Base-by-base conservation (phyloP, 352 stramenopile genomes). In the Pythium guiyangense region DNA sequence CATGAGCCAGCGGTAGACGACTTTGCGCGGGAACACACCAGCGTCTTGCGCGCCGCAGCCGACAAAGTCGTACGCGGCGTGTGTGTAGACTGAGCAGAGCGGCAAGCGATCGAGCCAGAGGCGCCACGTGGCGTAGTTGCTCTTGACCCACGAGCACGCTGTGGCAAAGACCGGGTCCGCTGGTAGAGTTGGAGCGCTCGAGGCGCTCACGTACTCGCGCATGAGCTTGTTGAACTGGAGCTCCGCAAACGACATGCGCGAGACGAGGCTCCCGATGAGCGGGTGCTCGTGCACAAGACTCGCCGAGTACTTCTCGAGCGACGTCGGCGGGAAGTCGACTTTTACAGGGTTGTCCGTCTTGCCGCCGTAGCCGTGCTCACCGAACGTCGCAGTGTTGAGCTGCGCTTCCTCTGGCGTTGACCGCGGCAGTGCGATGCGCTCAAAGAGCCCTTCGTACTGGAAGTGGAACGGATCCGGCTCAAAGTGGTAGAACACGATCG, bases 401-500 rank as follows among this genome's bases (percentile, higher is more conserved):
- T 48, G 44, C 0, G 60, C 59, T 10, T 48, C 50, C 31, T 64
- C 58, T 3, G 63, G 69, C 1, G 45, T 27, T 3, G 66, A 27
- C 8, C 56, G 62, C 5, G 73, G 76, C 8, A 83, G 53, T 18
- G 75, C 76, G 1, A 85, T 48, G n/a, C 70, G 67, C 11, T 69
- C 44, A 31, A 85, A 80, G 18, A 65, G 43, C 4, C 57, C 60
- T 0, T 49, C 14, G 52, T 83, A 17, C 11, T 67, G 12, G 17
- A 68, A 59, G 37, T 76, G 63, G 46, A 79, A 77, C 50, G 60
- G 46, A n/a, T 82, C 72, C 3, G 72, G 74, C 50, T 83, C 74
- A 53, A 69, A 85, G 48, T 83, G 62, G 47, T 80, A 83, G 37
- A 85, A 85, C 8, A 72, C 26, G 3, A 80, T 59, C 0, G 67